Base-by-base conservation (phyloP, 1,139 yeast genomes). In the Geotrichum cucujoidarum region DNA sequence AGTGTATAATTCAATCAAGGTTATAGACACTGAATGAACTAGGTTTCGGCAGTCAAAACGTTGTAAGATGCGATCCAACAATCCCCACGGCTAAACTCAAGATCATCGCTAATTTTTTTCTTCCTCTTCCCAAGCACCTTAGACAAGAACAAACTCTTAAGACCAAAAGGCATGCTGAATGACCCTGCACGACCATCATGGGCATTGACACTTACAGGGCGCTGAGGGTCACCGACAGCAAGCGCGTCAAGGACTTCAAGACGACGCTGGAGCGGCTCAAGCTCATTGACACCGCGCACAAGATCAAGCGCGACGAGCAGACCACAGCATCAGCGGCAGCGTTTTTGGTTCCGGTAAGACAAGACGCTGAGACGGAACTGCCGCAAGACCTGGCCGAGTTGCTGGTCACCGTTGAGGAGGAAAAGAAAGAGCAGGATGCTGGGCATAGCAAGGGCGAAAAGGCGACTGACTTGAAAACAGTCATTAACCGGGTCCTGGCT, bases 241-340 rank as follows among this genome's bases (percentile, higher is more conserved):
- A 36, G 3, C 10, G 37, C 25, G 56, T 67, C 33, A 66, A 66
- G 50, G 27, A 48, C 3, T 46, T 64, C 16, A 68, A 69, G 51
- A 60, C 53, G 4, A 39, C 30, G 27, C 53, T 68, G 20, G 71
- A 66, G 49, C 18, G 31, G 4, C 21, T 40, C 1, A 38, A 45
- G 2, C 39, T 49, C 5, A 57, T 63, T 39, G 60, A 51, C 32
- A 61, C 54, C 24, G 49, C 57, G 3, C 52, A 59, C 3, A 62
- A 60, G 48, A 65, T 67, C n/a, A 52, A 47, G 21, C 44, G 41
- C 16, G 40, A 50, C 10, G n/a, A n/a, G n/a, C n/a, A n/a, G n/a
- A n/a, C 27, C 6, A 24, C 8, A 24, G 10, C 27, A 10, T 6
- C 6, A 24, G 44, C 36, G 3, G 49, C 47, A 11, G 44, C 49